These are phyloP conservation scores for Areca catechu DNA, from an alignment of 176 grass and related monocot genomes.

Conservation along the genomic window DNA sequence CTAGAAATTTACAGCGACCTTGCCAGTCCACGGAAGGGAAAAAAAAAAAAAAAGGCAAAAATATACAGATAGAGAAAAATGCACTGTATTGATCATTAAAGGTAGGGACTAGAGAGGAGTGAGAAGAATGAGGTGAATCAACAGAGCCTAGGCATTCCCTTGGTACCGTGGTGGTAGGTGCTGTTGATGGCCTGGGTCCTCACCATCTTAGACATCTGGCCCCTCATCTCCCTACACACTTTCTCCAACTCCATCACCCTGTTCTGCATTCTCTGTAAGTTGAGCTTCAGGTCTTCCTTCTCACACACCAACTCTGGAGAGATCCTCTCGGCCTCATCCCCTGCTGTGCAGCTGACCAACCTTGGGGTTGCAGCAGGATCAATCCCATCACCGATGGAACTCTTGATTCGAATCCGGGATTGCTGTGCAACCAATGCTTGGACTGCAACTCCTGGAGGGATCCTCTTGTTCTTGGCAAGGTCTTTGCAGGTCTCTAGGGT, in stretches of 20 bases:
- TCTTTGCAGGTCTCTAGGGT: conserved; percentile 88
- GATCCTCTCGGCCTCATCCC: conserved; percentile 1
- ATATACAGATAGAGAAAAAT: too few relatives aligned
- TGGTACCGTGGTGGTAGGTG: conserved; percentile 33
- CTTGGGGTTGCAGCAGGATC: conserved; percentile 32
- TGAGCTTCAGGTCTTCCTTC: conserved; percentile 53
- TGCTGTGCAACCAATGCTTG: conserved; percentile 71
- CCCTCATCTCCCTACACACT: conserved; percentile 69
- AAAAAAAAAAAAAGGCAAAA: too few relatives aligned
- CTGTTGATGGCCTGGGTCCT: conserved; percentile 35
- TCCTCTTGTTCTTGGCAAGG: conserved; percentile 65
- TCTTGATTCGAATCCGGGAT: conserved; percentile 35
- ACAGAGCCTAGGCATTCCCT: conserved; percentile 66
- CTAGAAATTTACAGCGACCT: too few relatives aligned
- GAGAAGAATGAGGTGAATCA: conserved; percentile 4
- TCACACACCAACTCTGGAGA: conserved; percentile 27
- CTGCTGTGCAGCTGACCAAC: background rate
- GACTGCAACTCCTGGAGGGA: conserved; percentile 64
- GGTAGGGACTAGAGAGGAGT: too few relatives aligned
- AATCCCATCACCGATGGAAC: background rate
- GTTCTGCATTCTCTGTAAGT: conserved; percentile 63
- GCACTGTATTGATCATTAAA: too few relatives aligned
- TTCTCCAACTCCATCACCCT: conserved; percentile 81
- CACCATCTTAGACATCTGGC: conserved; percentile 51
- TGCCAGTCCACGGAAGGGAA: too few relatives aligned